Evolutionary conservation across 306 rosid genomes (phyloP).

Genomic region (Coriaria nepalensis): DNA sequence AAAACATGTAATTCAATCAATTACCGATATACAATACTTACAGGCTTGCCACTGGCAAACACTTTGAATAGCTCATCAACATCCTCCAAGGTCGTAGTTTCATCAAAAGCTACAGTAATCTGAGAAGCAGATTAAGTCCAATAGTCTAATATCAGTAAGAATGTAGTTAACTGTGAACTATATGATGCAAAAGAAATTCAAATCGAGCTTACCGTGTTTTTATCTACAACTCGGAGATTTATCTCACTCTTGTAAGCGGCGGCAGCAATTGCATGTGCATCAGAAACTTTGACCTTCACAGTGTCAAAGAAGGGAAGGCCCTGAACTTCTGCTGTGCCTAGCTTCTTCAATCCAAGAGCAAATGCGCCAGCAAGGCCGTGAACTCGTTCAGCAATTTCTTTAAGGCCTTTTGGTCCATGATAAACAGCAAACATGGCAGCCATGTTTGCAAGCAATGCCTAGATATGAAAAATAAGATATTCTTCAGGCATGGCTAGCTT

Average conservation of each 20-base stretch:
- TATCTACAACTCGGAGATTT: conserved; percentile 66
- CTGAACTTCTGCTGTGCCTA: conserved; percentile 83
- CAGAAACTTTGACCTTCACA: conserved; percentile 58
- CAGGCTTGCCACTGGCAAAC: conserved; percentile 53
- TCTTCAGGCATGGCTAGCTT: conserved; percentile 15
- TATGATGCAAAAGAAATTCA: conserved; percentile 8
- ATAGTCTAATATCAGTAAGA: conserved; percentile 15
- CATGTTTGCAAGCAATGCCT: conserved; percentile 99
- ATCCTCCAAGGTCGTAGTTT: conserved; percentile 90
- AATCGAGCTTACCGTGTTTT: conserved; percentile 50
- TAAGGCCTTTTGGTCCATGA: conserved; percentile 97
- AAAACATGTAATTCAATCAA: not conserved
- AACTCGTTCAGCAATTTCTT: conserved; percentile 62
- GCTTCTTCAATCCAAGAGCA: conserved; percentile 83
- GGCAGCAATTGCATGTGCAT: conserved; percentile 58
- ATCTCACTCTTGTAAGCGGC: conserved; percentile 61
- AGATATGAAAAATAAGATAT: conserved; percentile 9
- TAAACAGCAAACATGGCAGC: conserved; percentile 98
- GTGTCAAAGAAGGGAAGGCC: conserved; percentile 92
- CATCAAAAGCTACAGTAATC: conserved; percentile 89
- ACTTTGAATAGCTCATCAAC: conserved; percentile 81
- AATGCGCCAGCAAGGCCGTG: conserved; percentile 94
- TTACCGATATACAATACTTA: conserved; percentile 16
- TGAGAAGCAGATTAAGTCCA: conserved; percentile 23
- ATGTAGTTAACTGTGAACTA: not conserved